Percentiles rank a stretch among this genome's conserved stretches.
Evolutionary conservation across 2,329 filamentous ascomycete species (phyloP).

Genomic region (Ceratocystis colombiana): DNA sequence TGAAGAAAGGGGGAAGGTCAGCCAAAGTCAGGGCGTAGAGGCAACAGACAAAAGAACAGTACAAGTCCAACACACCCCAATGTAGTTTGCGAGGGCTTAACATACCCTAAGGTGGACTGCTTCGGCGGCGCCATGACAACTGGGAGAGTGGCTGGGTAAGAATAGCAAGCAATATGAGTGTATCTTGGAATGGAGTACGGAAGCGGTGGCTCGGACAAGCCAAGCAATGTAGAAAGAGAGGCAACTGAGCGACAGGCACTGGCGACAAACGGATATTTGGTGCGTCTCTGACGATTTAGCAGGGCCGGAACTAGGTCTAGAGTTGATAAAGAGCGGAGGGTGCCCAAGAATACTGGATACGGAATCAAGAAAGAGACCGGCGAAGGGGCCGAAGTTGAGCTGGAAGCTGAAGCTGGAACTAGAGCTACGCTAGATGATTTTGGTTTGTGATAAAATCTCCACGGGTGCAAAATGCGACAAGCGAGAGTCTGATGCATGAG

Average conservation of each 20-base stretch:
- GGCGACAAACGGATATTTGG: neutral
- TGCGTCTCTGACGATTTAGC: neutral
- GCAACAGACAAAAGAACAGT: neutral
- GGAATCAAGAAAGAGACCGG: neutral
- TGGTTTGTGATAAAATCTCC: neutral
- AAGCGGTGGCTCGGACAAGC: neutral
- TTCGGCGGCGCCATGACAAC: conserved; percentile 45
- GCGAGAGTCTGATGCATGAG: conserved; percentile 13
- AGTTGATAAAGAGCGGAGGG: neutral
- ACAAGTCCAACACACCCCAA: conserved; percentile 50
- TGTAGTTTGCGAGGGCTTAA: conserved; percentile 61
- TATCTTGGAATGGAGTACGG: too few relatives aligned
- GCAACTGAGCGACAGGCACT: neutral
- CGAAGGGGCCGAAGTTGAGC: neutral
- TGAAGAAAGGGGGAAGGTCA: neutral
- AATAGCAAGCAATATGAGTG: neutral
- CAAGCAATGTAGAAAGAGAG: neutral
- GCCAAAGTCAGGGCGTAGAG: neutral
- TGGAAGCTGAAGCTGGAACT: neutral
- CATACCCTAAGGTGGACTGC: conserved; percentile 83
- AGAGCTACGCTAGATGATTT: neutral
- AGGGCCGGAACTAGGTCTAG: neutral
- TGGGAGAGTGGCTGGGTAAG: neutral
- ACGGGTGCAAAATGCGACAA: neutral
- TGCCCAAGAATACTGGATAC: too few relatives aligned